A percentile compares a stretch with the other conserved stretches of the same genome.
Conservation (phyloP, 2,329 filamentous ascomycete species). For the Botrytis elliptica region DNA sequence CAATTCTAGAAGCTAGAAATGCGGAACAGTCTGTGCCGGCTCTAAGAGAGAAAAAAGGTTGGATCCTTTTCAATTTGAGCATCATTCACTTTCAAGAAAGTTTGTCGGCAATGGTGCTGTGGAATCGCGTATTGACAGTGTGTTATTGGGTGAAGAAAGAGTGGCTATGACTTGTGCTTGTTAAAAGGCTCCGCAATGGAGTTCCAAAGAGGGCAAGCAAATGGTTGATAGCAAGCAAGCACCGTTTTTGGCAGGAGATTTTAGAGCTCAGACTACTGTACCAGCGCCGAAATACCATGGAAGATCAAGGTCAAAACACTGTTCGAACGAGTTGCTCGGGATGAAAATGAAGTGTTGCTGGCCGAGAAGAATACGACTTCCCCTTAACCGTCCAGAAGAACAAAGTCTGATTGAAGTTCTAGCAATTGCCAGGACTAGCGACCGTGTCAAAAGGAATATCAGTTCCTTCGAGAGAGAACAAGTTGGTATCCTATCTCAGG, state of each 20-base stretch:
- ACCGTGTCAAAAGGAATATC: too few relatives aligned
- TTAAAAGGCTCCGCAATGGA: not conserved
- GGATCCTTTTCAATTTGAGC: not conserved
- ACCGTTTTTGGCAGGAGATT: not conserved
- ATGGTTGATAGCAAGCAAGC: not conserved
- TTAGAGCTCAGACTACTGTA: not conserved
- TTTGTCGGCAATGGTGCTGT: conserved; percentile 7
- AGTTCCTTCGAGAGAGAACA: too few relatives aligned
- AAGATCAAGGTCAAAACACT: not conserved
- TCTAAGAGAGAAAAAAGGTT: conserved; percentile 2
- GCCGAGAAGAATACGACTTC: too few relatives aligned
- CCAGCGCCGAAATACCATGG: not conserved
- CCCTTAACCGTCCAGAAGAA: too few relatives aligned
- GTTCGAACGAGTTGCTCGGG: not conserved
- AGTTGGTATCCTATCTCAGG: too few relatives aligned
- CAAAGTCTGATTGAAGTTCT: too few relatives aligned
- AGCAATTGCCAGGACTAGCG: too few relatives aligned
- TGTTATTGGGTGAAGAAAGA: conserved; percentile 27
- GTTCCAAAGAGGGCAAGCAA: not conserved
- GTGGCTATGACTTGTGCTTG: conserved; percentile 26
- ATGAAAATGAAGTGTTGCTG: not conserved
- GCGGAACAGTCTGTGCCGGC: too few relatives aligned
- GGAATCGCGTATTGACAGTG: conserved; percentile 20
- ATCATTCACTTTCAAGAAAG: conserved; percentile 16
- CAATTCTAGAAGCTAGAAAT: not conserved